Conservation (phyloP, 2,329 filamentous ascomycete species). For the Fusarium tuaranense region DNA sequence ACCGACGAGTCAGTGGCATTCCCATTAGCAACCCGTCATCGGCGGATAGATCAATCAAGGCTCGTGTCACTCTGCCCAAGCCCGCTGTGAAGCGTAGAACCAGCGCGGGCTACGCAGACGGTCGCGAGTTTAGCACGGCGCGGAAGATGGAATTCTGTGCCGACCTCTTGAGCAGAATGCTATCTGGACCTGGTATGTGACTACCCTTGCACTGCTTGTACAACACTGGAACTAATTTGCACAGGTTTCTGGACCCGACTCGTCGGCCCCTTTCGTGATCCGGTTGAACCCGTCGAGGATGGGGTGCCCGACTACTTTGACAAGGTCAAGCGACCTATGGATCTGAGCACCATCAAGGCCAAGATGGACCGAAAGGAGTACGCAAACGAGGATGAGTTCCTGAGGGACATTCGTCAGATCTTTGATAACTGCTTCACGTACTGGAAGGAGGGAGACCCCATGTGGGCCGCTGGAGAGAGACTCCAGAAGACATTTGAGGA, state of each 20-base stretch:
- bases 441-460: constrained; percentile 66
- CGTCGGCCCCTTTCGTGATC: constrained; percentile 70
- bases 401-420: constrained; percentile 69
- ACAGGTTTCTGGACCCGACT: constrained; percentile 75
- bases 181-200: constrained; percentile 67
- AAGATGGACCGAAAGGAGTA: constrained; percentile 70
- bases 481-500: constrained; percentile 70
- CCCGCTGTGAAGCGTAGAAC: constrained; percentile 50
- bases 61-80: constrained; percentile 50
- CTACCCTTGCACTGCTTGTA: neutral
- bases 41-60: constrained; percentile 41
- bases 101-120: constrained; percentile 48
- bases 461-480: constrained; percentile 67
- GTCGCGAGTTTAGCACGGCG: constrained; percentile 49
- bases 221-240: constrained; percentile 3
- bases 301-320: constrained; percentile 72
- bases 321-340: constrained; percentile 72
- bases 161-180: constrained; percentile 69
- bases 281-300: constrained; percentile 67
- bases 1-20: constrained; percentile 52
- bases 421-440: constrained; percentile 75
- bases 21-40: constrained; percentile 19
- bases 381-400: constrained; percentile 63
- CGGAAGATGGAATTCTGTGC: constrained; percentile 69
- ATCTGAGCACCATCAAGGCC: constrained; percentile 68